A percentile compares a stretch with the other conserved stretches of the same genome.
These are phyloP conservation scores for Apiospora aurea DNA, from an alignment of 2,329 filamentous ascomycete species.

Conservation along the genomic window DNA sequence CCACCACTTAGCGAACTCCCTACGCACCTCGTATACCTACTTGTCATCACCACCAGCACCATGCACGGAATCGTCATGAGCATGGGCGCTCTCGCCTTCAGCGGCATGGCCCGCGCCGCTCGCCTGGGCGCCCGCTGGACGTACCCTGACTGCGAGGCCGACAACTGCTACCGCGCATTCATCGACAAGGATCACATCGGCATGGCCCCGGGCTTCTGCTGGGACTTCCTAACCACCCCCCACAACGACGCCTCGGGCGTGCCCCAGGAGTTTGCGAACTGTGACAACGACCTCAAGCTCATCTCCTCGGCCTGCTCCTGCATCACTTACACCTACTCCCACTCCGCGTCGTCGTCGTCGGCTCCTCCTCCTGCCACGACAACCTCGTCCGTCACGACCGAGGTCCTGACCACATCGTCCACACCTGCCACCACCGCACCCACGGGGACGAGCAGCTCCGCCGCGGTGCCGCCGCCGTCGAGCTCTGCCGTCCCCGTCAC, in stretches of 20 bases:
- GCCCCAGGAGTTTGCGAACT: slow-evolving; percentile 4
- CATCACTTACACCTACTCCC: slow-evolving; percentile 18
- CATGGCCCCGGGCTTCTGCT: slow-evolving; percentile 9
- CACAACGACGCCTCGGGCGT: not conserved
- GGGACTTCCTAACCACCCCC: slow-evolving; percentile 13
- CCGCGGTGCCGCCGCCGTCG: not conserved
- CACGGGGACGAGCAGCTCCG: not conserved
- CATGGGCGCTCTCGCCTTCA: slow-evolving; percentile 25
- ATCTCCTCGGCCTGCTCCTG: slow-evolving; percentile 22
- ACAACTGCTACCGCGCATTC: slow-evolving; percentile 20
- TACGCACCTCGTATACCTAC: not conserved
- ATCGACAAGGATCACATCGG: slow-evolving; percentile 10
- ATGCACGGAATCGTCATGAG: slow-evolving; percentile 14
- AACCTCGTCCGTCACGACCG: slow-evolving; percentile 3
- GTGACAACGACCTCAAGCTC: not conserved
- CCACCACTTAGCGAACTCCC: no score
- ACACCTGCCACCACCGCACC: not conserved
- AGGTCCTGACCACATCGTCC: not conserved
- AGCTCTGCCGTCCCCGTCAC: not conserved
- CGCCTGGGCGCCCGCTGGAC: not conserved
- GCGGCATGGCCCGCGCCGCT: slow-evolving; percentile 22
- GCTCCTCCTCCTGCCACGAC: not conserved
- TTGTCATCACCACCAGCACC: not conserved
- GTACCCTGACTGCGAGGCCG: slow-evolving; percentile 5
- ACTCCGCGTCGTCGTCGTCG: not conserved